These are phyloP conservation scores for Cucumis melo DNA, from an alignment of 306 rosid genomes.

Conservation along the genomic window DNA sequence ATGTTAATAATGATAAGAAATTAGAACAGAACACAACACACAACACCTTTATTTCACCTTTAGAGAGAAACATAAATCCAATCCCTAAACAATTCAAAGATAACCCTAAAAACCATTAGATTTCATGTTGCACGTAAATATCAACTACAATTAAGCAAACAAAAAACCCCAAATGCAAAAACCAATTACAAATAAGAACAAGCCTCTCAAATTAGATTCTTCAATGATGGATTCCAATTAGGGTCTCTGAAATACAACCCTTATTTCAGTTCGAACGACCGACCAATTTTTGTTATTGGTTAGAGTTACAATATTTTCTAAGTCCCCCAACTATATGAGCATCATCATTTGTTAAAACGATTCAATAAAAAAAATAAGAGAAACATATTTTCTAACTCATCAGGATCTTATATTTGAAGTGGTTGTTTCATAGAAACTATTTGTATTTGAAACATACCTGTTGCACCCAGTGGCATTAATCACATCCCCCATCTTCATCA, in stretches of 20 bases:
- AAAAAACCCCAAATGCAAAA: neutral
- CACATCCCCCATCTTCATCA: too few species aligned
- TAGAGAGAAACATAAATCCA: too few species aligned
- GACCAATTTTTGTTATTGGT: too few species aligned
- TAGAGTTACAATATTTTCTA: too few species aligned
- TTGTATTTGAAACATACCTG: too few species aligned
- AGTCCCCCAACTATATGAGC: too few species aligned
- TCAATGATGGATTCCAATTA: neutral
- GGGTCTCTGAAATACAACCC: neutral
- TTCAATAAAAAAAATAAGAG: too few species aligned
- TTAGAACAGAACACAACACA: slow-evolving; percentile 49
- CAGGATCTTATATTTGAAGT: too few species aligned
- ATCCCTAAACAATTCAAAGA: neutral
- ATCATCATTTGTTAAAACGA: too few species aligned
- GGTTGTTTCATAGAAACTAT: too few species aligned
- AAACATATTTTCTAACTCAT: too few species aligned
- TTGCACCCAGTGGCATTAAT: too few species aligned
- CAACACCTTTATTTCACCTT: slow-evolving; percentile 96
- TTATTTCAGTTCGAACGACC: neutral
- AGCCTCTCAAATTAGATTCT: neutral
- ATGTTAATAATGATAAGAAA: slow-evolving; percentile 4
- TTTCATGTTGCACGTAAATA: neutral
- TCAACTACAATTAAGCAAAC: neutral
- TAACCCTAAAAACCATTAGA: neutral
- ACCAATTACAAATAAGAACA: neutral